These are phyloP conservation scores for Annulohypoxylon nitens DNA, from an alignment of 495 filamentous ascomycete species.

Conservation along the genomic window DNA sequence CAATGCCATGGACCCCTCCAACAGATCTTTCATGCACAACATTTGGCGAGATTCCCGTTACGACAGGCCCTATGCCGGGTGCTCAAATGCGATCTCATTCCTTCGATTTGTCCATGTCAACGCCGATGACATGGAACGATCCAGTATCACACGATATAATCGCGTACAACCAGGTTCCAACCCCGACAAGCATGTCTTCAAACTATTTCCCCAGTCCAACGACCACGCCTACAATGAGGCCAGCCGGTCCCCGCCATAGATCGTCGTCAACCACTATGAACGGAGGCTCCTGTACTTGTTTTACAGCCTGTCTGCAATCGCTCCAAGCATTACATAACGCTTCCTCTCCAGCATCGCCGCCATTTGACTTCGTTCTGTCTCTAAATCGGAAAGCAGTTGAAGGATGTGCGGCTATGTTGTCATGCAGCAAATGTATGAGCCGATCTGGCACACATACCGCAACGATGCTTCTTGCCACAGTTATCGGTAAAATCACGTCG, in stretches of 20 bases:
- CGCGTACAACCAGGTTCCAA: slow-evolving; percentile 51
- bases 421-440: slow-evolving; percentile 57
- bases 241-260: slow-evolving; percentile 50
- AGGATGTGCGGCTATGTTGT: slow-evolving; percentile 61
- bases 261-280: slow-evolving; percentile 47
- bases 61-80: slow-evolving; percentile 37
- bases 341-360: slow-evolving; percentile 53
- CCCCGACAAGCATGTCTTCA: slow-evolving; percentile 49
- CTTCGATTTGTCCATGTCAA: slow-evolving; percentile 53
- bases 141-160: slow-evolving; percentile 42
- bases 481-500: slow-evolving; percentile 63
- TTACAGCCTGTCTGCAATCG: slow-evolving; percentile 60
- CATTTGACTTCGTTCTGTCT: slow-evolving; percentile 60
- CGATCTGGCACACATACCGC: slow-evolving; percentile 58
- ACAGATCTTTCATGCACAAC: slow-evolving; percentile 49
- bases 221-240: slow-evolving; percentile 51
- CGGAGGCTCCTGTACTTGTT: slow-evolving; percentile 60
- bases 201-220: slow-evolving; percentile 58
- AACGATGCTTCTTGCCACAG: slow-evolving; percentile 62
- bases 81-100: slow-evolving; percentile 52
- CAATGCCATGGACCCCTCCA: slow-evolving; percentile 56
- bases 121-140: slow-evolving; percentile 48
- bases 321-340: slow-evolving; percentile 62
- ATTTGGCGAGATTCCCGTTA: slow-evolving; percentile 51
- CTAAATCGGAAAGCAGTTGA: slow-evolving; percentile 64